Evolutionary conservation across 768 basidiomycete species (phyloP).

Genomic region (Xerocomellus intermedius): DNA sequence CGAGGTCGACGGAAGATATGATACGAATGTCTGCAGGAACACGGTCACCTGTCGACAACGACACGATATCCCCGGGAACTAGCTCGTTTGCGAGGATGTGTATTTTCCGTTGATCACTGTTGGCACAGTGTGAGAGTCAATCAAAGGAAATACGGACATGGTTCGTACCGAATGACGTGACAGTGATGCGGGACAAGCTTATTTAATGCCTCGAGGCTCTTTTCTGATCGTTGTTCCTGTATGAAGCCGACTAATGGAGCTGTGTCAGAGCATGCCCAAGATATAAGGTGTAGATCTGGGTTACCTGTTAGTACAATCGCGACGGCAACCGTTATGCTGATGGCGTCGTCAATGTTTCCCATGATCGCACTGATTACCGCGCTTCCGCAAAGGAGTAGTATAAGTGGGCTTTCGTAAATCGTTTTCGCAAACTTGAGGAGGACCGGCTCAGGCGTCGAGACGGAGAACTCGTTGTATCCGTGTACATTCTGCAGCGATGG

Average conservation of each 20-base stretch:
- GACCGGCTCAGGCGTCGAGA: slow-evolving; percentile 75
- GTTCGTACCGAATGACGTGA: slow-evolving; percentile 68
- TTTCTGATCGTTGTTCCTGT: slow-evolving; percentile 92
- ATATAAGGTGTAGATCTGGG: slow-evolving; percentile 14
- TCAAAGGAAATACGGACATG: not conserved
- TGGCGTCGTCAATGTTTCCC: slow-evolving; percentile 94
- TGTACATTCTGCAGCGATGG: slow-evolving; percentile 61
- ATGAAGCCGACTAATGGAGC: slow-evolving; percentile 75
- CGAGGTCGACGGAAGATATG: slow-evolving; percentile 76
- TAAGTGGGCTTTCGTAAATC: slow-evolving; percentile 93
- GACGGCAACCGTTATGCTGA: slow-evolving; percentile 90
- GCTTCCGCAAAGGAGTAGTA: slow-evolving; percentile 86
- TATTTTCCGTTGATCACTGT: slow-evolving; percentile 51
- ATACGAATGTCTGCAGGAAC: slow-evolving; percentile 92
- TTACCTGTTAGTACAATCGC: slow-evolving; percentile 90
- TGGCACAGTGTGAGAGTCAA: not conserved
- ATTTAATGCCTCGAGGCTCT: slow-evolving; percentile 91
- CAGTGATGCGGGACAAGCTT: slow-evolving; percentile 98
- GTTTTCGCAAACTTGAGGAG: slow-evolving; percentile 90
- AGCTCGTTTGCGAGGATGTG: slow-evolving; percentile 94
- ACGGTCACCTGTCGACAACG: slow-evolving; percentile 88
- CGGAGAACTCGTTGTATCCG: slow-evolving; percentile 94
- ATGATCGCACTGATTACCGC: slow-evolving; percentile 86
- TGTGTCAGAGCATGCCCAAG: not conserved
- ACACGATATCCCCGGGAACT: slow-evolving; percentile 92